Conservation (phyloP, 2,329 filamentous ascomycete genomes). For the Pseudocercospora pini-densiflorae region DNA sequence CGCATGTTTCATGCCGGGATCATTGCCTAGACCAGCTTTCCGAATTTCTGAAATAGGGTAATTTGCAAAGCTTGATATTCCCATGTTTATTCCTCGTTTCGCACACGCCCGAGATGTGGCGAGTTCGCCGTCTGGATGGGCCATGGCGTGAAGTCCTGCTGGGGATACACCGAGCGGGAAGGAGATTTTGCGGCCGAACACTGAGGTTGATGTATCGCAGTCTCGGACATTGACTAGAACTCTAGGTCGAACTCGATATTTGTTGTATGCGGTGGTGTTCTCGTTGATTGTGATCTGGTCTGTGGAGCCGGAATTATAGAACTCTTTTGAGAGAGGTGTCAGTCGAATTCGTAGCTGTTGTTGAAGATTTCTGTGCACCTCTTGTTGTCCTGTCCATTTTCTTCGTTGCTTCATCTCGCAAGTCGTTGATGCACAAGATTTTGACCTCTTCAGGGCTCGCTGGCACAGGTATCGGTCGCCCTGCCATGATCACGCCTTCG, state of each 20-base stretch:
- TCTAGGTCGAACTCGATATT: slow-evolving; percentile 44
- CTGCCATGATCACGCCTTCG: slow-evolving; percentile 20
- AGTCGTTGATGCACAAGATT: slow-evolving; percentile 33
- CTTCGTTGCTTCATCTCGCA: slow-evolving; percentile 27
- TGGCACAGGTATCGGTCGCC: slow-evolving; percentile 26
- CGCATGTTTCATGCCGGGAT: slow-evolving; percentile 48
- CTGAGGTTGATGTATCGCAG: slow-evolving; percentile 46
- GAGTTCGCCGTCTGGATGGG: slow-evolving; percentile 57
- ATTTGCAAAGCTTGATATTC: slow-evolving; percentile 54
- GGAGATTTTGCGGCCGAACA: slow-evolving; percentile 48
- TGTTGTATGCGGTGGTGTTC: slow-evolving; percentile 57
- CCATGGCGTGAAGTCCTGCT: slow-evolving; percentile 56
- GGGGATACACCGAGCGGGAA: slow-evolving; percentile 60
- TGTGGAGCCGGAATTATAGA: slow-evolving; percentile 62
- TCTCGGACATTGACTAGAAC: slow-evolving; percentile 45
- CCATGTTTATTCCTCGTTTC: slow-evolving; percentile 51
- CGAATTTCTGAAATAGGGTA: slow-evolving; percentile 53
- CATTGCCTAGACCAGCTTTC: slow-evolving; percentile 40
- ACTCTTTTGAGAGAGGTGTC: slow-evolving; percentile 46
- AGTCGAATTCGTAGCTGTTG: slow-evolving; percentile 5
- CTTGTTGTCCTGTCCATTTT: slow-evolving; percentile 20
- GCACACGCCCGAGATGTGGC: slow-evolving; percentile 55
- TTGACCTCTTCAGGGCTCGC: slow-evolving; percentile 16
- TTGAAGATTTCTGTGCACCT: too few species aligned
- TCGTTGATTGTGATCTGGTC: slow-evolving; percentile 59